Conservation (phyloP, 1,139 yeast genomes). For the Pneumocystis carinii region DNA sequence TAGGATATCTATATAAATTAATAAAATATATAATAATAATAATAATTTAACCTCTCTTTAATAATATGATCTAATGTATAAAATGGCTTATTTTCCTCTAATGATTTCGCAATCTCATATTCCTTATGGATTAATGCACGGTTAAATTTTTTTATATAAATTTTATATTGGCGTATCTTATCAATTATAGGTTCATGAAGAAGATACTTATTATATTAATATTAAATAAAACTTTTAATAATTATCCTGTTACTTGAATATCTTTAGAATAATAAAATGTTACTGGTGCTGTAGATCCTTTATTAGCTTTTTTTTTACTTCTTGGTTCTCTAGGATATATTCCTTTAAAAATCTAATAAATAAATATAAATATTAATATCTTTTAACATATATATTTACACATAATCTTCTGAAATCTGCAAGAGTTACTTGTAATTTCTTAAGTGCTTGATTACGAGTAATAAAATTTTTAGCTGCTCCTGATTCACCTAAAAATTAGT, state of each 20-base stretch:
- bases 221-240: background rate
- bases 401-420: slow-evolving; percentile 84
- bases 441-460: slow-evolving; percentile 90
- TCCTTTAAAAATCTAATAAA: slow-evolving; percentile 79
- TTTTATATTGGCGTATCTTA: slow-evolving; percentile 89
- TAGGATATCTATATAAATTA: slow-evolving; percentile 42
- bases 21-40: background rate
- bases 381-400: slow-evolving; percentile 67
- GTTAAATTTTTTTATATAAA: slow-evolving; percentile 80
- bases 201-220: slow-evolving; percentile 32
- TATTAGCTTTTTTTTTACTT: slow-evolving; percentile 91
- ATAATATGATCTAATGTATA: slow-evolving; percentile 81
- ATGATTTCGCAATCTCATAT: slow-evolving; percentile 68
- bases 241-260: slow-evolving; percentile 36
- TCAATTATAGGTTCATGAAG: slow-evolving; percentile 87
- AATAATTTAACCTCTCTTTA: slow-evolving; percentile 48
- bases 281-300: slow-evolving; percentile 89
- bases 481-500: slow-evolving; percentile 25
- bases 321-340: slow-evolving; percentile 83
- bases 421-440: slow-evolving; percentile 77
- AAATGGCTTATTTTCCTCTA: slow-evolving; percentile 67
- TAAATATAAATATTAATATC: slow-evolving; percentile 41
- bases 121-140: slow-evolving; percentile 89
- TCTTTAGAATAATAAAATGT: slow-evolving; percentile 91
- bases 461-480: slow-evolving; percentile 90